Evolutionary conservation across 73 alveolate species (phyloP).

Genomic region (Paramecium sonneborni): DNA sequence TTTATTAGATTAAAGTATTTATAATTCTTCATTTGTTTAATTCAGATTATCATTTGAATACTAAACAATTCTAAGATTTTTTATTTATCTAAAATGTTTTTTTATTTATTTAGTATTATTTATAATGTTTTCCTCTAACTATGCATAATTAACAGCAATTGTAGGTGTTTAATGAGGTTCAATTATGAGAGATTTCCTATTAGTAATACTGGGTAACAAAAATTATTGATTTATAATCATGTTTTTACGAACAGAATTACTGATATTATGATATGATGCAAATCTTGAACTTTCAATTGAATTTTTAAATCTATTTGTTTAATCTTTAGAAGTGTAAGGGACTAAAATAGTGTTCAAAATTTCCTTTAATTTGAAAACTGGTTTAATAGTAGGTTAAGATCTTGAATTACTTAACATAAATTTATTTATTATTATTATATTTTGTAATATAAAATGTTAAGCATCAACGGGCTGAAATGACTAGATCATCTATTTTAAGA

Average conservation of each 20-base stretch:
- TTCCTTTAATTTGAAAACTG: neutral
- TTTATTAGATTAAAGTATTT: neutral
- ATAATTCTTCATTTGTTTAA: neutral
- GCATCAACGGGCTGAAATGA: constrained; percentile 44
- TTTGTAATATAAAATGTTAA: neutral
- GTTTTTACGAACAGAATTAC: neutral
- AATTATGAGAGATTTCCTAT: neutral
- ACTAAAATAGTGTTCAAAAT: neutral
- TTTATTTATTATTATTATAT: neutral
- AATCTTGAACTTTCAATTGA: neutral
- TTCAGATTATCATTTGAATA: neutral
- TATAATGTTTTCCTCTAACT: neutral
- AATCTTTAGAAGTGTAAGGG: neutral
- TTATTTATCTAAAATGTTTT: neutral
- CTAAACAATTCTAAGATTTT: neutral
- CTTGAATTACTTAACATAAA: neutral
- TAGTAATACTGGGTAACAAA: neutral
- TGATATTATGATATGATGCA: neutral
- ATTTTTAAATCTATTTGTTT: neutral
- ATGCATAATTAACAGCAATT: neutral
- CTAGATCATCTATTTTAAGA: constrained; percentile 98
- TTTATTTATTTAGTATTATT: neutral
- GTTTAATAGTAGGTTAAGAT: neutral
- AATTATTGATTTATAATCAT: neutral
- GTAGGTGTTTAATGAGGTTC: neutral